Percentiles rank a stretch among this genome's conserved stretches.
phyloP scores from a whole-genome alignment of 768 basidiomycete species.

The Panaeolus papilionaceus region DNA sequence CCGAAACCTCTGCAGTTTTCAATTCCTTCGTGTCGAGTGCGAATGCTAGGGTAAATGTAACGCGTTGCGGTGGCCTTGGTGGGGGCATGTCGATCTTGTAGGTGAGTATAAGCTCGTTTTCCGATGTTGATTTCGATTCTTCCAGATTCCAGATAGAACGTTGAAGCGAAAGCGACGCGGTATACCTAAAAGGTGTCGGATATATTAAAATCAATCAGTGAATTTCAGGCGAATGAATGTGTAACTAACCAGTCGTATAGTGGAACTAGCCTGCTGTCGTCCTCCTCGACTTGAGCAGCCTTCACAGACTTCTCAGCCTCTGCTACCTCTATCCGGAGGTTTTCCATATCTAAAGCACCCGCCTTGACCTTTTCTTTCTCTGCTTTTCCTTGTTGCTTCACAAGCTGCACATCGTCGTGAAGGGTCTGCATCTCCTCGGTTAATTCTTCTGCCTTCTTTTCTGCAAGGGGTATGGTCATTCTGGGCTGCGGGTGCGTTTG shows the following conservation, averaged over 20 bases:
- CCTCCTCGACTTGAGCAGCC: slow-evolving; percentile 59
- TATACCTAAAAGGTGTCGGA: slow-evolving; percentile 58
- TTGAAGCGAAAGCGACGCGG: slow-evolving; percentile 70
- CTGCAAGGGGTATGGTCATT: slow-evolving; percentile 77
- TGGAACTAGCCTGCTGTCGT: slow-evolving; percentile 67
- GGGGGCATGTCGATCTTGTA: slow-evolving; percentile 53
- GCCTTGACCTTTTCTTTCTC: slow-evolving; percentile 69
- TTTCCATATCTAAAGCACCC: slow-evolving; percentile 61
- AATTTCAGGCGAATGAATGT: neutral
- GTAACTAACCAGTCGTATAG: slow-evolving; percentile 71
- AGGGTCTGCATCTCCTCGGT: slow-evolving; percentile 82
- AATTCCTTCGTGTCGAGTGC: slow-evolving; percentile 72
- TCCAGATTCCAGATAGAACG: slow-evolving; percentile 64
- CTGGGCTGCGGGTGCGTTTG: slow-evolving; percentile 83
- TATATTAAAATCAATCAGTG: neutral
- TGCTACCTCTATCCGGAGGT: slow-evolving; percentile 61
- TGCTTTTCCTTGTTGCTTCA: slow-evolving; percentile 55
- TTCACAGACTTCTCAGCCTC: slow-evolving; percentile 76
- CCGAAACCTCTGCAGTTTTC: slow-evolving; percentile 62
- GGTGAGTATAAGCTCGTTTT: slow-evolving; percentile 78
- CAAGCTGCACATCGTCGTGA: slow-evolving; percentile 64
- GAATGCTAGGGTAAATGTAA: slow-evolving; percentile 68
- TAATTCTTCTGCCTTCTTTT: slow-evolving; percentile 75
- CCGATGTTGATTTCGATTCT: slow-evolving; percentile 64
- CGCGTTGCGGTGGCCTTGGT: slow-evolving; percentile 35